Base-by-base conservation (phyloP, 495 filamentous ascomycete species). In the Daldinia concentrica region DNA sequence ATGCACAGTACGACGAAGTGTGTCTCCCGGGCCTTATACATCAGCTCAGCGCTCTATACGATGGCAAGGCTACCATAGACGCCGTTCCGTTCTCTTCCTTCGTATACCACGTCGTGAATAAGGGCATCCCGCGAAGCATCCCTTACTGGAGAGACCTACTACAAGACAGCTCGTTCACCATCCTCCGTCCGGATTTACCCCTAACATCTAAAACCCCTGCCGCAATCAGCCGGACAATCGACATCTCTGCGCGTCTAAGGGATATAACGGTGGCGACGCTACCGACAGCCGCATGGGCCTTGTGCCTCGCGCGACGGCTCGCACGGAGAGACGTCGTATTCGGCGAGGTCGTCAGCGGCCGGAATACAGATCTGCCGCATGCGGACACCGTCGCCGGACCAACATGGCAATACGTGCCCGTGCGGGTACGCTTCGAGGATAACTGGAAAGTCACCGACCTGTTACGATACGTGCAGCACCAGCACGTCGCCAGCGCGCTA, bases 1-100 rank as follows among this genome's bases (percentile, higher is more conserved):
- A 93, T 75, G 89, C 91, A 0, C 91, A 93, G 62, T 93, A 90
- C 72, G 91, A 93, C 69, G 91, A 89, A 37, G 84, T 92, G 1
- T 92, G 86, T 71, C 82, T 93, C 5, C 85, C 90, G 0, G 82
- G 82, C 34, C 85, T 92, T 17, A 83, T 92, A 58, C 83, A 43
- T 36, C 78, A 84, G 64, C 77, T 84, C 6, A 75, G 78, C 2
- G 65, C 71, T 3, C 57, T 84, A 0, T 84, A 83, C 57, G 57
- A 78, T 9, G 79, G 71, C 37, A 45, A 19, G 8, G 57, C 69
- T 0, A 60, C 73, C 0, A 29, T 62, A 0, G 71, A 80, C 4
- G 86, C 88, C 11, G 82, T 88, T 29, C 85, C 89, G 0, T 92
- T 88, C 68, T 87, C 87, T 4, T 81, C 83, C 26, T 91, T 90